These are phyloP conservation scores for Sphagnum contortum DNA, from an alignment of 225 moss, liverwort and hornwort genomes.

Conservation along the genomic window DNA sequence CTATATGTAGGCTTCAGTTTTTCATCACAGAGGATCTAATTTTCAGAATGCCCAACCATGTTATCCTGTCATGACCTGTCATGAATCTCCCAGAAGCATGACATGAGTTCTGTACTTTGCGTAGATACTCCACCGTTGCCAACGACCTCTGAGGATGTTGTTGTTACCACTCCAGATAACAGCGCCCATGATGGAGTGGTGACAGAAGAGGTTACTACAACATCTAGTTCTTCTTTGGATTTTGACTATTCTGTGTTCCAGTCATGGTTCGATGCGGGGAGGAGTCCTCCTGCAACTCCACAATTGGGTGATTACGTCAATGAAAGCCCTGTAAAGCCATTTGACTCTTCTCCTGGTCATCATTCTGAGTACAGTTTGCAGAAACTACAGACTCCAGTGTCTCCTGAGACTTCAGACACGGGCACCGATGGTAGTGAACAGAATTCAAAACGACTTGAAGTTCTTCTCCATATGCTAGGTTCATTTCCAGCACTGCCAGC, in stretches of 20 bases:
- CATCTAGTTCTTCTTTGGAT: too few relatives aligned
- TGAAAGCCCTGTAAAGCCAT: constrained; percentile 9
- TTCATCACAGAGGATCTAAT: neutral
- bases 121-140: too few relatives aligned
- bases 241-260: neutral
- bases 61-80: neutral
- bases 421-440: constrained; percentile 10
- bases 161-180: too few relatives aligned
- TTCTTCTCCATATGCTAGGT: constrained; percentile 9
- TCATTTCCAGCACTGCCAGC: constrained; percentile 39
- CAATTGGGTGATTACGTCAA: constrained; percentile 6
- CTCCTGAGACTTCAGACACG: constrained; percentile 2
- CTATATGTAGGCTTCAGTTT: too few relatives aligned
- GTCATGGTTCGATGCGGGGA: neutral
- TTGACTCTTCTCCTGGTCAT: constrained; percentile 7
- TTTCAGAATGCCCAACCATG: neutral
- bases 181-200: too few relatives aligned
- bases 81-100: constrained; percentile 4
- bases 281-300: constrained; percentile 7
- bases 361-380: constrained; percentile 20
- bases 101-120: constrained; percentile 10
- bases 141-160: too few relatives aligned
- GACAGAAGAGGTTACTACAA: too few relatives aligned
- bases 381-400: constrained; percentile 16
- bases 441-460: constrained; percentile 10